These are phyloP conservation scores for Ustilago cynodontis DNA, from an alignment of 1,284 basidiomycete species.

Conservation along the genomic window DNA sequence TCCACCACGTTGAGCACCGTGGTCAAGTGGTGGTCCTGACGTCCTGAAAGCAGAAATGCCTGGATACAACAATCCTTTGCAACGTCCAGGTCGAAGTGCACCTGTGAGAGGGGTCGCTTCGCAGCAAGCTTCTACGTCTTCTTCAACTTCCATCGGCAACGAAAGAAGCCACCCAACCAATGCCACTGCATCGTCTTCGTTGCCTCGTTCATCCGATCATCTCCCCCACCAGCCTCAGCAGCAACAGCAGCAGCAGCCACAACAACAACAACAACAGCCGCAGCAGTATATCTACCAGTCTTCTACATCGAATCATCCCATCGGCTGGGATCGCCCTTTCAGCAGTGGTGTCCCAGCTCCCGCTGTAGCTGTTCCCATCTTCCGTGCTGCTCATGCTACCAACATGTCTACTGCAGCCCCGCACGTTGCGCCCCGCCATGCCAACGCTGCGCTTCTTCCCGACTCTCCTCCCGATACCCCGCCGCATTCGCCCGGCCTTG, in stretches of 20 bases:
- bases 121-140: slow-evolving; percentile 37
- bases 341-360: slow-evolving; percentile 52
- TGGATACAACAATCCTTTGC: slow-evolving; percentile 42
- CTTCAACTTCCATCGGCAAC: slow-evolving; percentile 6
- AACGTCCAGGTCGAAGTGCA: slow-evolving; percentile 59
- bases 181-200: not conserved
- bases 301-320: slow-evolving; percentile 13
- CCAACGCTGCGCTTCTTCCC: slow-evolving; percentile 31
- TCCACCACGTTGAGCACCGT: slow-evolving; percentile 56
- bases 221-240: not conserved
- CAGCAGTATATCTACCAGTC: slow-evolving; percentile 12
- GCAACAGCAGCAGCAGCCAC: slow-evolving; percentile 8
- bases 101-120: slow-evolving; percentile 65
- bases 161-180: not conserved
- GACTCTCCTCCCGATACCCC: slow-evolving; percentile 57
- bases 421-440: slow-evolving; percentile 12
- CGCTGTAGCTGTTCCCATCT: slow-evolving; percentile 49
- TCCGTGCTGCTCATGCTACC: slow-evolving; percentile 28
- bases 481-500: slow-evolving; percentile 46
- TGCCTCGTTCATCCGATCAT: slow-evolving; percentile 1
- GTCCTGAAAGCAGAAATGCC: slow-evolving; percentile 62
- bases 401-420: slow-evolving; percentile 2
- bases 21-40: slow-evolving; percentile 63
- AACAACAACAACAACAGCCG: slow-evolving; percentile 1
- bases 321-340: slow-evolving; percentile 38